Base-by-base conservation (phyloP, 2,329 filamentous ascomycete species). In the Zasmidium cellare region DNA sequence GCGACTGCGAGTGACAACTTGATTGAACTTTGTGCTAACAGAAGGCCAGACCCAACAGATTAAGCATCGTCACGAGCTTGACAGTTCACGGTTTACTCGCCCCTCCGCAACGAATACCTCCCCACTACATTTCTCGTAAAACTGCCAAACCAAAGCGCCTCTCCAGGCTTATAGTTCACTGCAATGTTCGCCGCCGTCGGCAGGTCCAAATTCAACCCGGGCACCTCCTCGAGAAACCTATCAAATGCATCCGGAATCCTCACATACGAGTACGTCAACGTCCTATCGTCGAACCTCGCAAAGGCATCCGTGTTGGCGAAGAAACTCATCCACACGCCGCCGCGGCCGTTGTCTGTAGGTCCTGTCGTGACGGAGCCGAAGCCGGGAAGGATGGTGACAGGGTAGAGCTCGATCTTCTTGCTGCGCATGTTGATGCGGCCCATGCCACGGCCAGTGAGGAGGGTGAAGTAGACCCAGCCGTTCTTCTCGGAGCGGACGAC, bases 351-450 rank as follows among this genome's bases (percentile, higher is more conserved):
- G 9, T 44, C 25, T 22, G 56, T 47, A 5, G 55, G 41, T 12
- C 61, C 61, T 22, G 58, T 61, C 19, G 58, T 62, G 1, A 60
- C 57, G 19, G 52, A 55, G 22, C 57, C 57, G 48, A 59, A 55
- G 14, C 47, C 48, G 3, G 53, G 57, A 47, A 44, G 41, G 7
- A 55, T 47, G 46, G 60, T 57, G 3, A 60, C 51, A 18, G 53
- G 60, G 24, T 60, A 53, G 18, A 56, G 51, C n/a, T 52, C 50
- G 25, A 53, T 55, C 22, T 57, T 46, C 20, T 58, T 56, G 44
- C 58, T 57, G 50, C 55, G 53, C 56, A 60, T 55, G 41, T 59
- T 56, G 51, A 65, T 63, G 24, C 61, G 53, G 20, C 61, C 61
- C 19, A 61, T 51, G 1, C 58, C 61, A 19, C 58, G 61, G 18